A percentile compares a stretch with the other conserved stretches of the same genome.
These are phyloP conservation scores for Hypomontagnella monticulosa DNA, from an alignment of 495 filamentous ascomycete genomes.

Conservation along the genomic window DNA sequence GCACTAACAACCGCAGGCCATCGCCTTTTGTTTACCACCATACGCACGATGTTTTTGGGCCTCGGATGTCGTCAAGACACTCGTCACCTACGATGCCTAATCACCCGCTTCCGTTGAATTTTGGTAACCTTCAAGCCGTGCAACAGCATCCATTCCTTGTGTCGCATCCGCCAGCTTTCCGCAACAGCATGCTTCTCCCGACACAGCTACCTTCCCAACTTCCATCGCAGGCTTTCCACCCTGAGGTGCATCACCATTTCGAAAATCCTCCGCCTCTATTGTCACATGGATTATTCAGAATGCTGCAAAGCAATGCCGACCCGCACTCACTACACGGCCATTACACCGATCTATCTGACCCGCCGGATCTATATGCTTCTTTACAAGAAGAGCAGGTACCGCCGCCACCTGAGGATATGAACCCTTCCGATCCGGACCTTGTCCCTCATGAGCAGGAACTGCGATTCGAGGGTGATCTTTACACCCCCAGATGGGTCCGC, in stretches of 20 bases:
- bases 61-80: conserved; percentile 59
- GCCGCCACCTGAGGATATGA: conserved; percentile 79
- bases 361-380: conserved; percentile 77
- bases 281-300: conserved; percentile 72
- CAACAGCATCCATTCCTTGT: conserved; percentile 63
- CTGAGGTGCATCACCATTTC: conserved; percentile 58
- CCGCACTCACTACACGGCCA: conserved; percentile 67
- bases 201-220: conserved; percentile 53
- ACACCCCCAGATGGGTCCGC: conserved; percentile 81
- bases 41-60: conserved; percentile 60
- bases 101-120: conserved; percentile 62
- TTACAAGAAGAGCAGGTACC: conserved; percentile 72
- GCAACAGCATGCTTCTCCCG: conserved; percentile 59
- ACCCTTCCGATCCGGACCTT: conserved; percentile 73
- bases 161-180: conserved; percentile 56
- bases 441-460: conserved; percentile 78
- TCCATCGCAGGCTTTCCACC: conserved; percentile 58
- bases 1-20: conserved; percentile 60
- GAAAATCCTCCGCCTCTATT: conserved; percentile 64
- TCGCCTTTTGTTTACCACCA: conserved; percentile 65
- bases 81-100: conserved; percentile 66
- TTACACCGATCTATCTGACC: conserved; percentile 71
- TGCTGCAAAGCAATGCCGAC: conserved; percentile 74
- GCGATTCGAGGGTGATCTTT: conserved; percentile 79
- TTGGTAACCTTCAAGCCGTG: conserved; percentile 62